Base-by-base conservation (phyloP, 2,329 filamentous ascomycete genomes). In the Biscogniauxia marginata region DNA sequence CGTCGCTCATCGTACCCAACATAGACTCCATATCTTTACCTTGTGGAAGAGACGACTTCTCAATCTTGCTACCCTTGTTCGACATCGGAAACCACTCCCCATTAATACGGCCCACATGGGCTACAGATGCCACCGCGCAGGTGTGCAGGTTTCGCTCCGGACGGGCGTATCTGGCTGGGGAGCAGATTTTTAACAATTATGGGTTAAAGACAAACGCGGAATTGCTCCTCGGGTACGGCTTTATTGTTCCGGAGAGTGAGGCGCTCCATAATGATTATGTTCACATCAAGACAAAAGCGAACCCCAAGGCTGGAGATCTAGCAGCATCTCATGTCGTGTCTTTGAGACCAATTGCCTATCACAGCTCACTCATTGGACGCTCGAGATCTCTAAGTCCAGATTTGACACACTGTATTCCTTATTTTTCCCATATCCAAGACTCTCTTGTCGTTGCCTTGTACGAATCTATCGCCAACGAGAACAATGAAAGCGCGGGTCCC, bases 151-250 rank as follows among this genome's bases (percentile, higher is more conserved):
- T 86, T 8, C 66, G 70, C 16, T 75, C 77, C 7, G 68, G 66
- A 18, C 73, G 75, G 54, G 58, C 63, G 1, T 80, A 86, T 63
- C 49, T 61, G 4, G 72, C 82, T 0, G 84, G 85, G 0, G 70
- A 83, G 24, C 82, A 85, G 62, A 71, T 85, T 1, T 71, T 66
- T 57, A 71, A 71, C 51, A 91, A 90, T 69, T 92, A 92, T 66
- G 88, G 88, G 24, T 70, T 76, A 66, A 89, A 90, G 71, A 89
- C 87, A 6, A 92, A 91, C 65, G 87, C 86, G 56, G 87, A 90
- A 73, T 74, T 88, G 21, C 76, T 88, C 1, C 73, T 88, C 1
- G 84, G 80, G 0, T 88, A 88, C 65, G 84, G 84, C 2, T 88
- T 88, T 66, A 76, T 82, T 59, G 67, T 87, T 0, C 77, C 79